Percentiles rank a stretch among this genome's conserved stretches.
These are phyloP conservation scores for Hypocrella siamensis DNA, from an alignment of 2,329 filamentous ascomycete genomes.

Conservation along the genomic window DNA sequence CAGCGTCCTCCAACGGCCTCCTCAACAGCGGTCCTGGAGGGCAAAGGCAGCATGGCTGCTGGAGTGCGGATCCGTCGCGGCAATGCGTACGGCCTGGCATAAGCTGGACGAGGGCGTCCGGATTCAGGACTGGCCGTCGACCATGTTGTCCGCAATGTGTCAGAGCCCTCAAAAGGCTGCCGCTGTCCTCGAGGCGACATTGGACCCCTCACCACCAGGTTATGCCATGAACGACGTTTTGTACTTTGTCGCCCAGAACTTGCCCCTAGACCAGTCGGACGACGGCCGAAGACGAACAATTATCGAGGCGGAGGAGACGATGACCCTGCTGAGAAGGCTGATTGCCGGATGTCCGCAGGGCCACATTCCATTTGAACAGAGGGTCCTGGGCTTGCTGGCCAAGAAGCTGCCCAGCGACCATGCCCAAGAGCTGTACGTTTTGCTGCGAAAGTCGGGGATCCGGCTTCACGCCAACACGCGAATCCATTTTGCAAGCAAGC, in stretches of 20 bases:
- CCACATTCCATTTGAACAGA: constrained; percentile 21
- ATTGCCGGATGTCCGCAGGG: constrained; percentile 13
- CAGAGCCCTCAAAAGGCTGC: constrained; percentile 14
- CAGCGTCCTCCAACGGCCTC: constrained; percentile 5
- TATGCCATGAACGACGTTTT: constrained; percentile 23
- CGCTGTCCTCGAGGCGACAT: constrained; percentile 20
- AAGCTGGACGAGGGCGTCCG: constrained; percentile 11
- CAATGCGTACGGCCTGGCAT: constrained; percentile 19
- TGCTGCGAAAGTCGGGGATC: constrained; percentile 14
- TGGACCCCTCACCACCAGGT: constrained; percentile 18
- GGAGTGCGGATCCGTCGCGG: constrained; percentile 11
- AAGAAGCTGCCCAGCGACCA: constrained; percentile 14
- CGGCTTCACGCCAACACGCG: constrained; percentile 25
- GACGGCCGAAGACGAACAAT: constrained; percentile 8
- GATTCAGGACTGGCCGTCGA: constrained; percentile 13
- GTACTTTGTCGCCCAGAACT: constrained; percentile 12
- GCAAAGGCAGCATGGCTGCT: constrained; percentile 14
- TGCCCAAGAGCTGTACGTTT: constrained; percentile 18
- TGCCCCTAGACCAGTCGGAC: constrained; percentile 7
- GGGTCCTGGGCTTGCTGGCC: constrained; percentile 18
- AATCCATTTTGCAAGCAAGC: constrained; percentile 28
- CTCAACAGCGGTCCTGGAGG: constrained; percentile 10
- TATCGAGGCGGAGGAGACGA: constrained; percentile 14
- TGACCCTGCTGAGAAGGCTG: constrained; percentile 13
- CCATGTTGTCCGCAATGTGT: constrained; percentile 21